Evolutionary conservation across 2,329 filamentous ascomycete genomes (phyloP).

Genomic region (Cordyceps pruinosa): DNA sequence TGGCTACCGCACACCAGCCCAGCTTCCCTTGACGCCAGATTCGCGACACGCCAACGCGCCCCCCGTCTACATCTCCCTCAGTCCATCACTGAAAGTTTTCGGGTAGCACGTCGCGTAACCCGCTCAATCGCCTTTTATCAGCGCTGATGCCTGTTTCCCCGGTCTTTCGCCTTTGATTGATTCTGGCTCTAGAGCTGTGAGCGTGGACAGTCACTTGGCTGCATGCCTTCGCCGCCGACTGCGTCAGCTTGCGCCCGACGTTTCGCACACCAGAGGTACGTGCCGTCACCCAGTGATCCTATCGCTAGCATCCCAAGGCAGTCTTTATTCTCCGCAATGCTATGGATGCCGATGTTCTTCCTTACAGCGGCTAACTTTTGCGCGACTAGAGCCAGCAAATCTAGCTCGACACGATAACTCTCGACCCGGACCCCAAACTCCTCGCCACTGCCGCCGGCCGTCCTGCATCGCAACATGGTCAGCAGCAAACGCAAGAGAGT

Average conservation of each 20-base stretch:
- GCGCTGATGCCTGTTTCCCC: conserved; percentile 2
- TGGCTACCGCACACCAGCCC: not conserved
- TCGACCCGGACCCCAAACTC: not conserved
- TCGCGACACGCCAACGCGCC: conserved; percentile 11
- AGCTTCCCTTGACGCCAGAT: conserved; percentile 12
- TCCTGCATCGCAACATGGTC: conserved; percentile 1
- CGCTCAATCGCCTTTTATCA: not conserved
- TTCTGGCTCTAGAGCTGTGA: not conserved
- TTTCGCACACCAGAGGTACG: not conserved
- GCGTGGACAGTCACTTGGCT: not conserved
- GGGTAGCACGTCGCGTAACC: not conserved
- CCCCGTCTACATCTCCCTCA: conserved; percentile 5
- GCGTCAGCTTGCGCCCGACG: conserved; percentile 6
- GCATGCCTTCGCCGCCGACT: not conserved
- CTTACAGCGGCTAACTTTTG: not conserved
- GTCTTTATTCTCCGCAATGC: not conserved
- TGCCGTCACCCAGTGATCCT: not conserved
- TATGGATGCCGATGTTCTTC: not conserved
- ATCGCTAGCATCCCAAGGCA: not conserved
- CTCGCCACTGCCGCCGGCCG: not conserved
- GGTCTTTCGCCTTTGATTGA: not conserved
- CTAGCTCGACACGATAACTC: not conserved
- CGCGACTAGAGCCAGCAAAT: not conserved
- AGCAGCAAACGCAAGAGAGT: conserved; percentile 49
- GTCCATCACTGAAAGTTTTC: not conserved